Evolutionary conservation across 208 protist species (phyloP), one percentile per base, ranked within the genome.

Genomic region (Endotrypanum monterogeii): DNA sequence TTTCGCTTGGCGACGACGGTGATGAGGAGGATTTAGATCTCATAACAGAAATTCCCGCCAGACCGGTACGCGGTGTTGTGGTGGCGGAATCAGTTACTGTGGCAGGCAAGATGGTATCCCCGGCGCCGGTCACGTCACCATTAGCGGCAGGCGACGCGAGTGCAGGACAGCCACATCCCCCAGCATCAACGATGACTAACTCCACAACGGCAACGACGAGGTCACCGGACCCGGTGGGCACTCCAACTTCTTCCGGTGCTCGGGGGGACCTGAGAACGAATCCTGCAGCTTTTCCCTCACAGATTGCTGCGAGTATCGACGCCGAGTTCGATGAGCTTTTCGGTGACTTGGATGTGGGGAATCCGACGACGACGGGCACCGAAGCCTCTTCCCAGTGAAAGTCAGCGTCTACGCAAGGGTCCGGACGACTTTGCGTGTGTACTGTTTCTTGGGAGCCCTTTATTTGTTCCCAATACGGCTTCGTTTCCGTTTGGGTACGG

Each of bases 311-410:
- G 52, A 70, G 69, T 60, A 80, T 92, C 60, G 89, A 95, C 69
- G 83, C 79, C 55, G 83, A 93, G 82, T 92, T 95, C 54, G 86
- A 93, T n/a, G 80, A 91, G 58, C 74, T 95, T 2, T 93, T 95
- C 73, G 88, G 90, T 18, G 71, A 79, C 50, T 28, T 79, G 9
- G 56, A 44, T 41, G 54, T 67, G 25, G 51, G 23, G n/a, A 54
- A 62, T 44, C 12, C 37, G 23, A n/a, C 75, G 3, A 20, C 69
- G n/a, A 63, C 54, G 25, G 58, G 52, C 51, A 20, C 30, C 56
- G 6, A 6, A 37, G 37, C 66, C 16, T 50, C 73, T 51, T 51
- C 56, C 16, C 65, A 48, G 18, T 44, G 58, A 20, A 73, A 79
- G 56, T 51, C 67, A 60, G 46, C 74, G 2, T 35, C 67, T n/a